A percentile compares a stretch with the other conserved stretches of the same genome.
These are phyloP conservation scores for Lagerstroemia speciosa DNA, from an alignment of 345 rosid genomes.

Conservation along the genomic window DNA sequence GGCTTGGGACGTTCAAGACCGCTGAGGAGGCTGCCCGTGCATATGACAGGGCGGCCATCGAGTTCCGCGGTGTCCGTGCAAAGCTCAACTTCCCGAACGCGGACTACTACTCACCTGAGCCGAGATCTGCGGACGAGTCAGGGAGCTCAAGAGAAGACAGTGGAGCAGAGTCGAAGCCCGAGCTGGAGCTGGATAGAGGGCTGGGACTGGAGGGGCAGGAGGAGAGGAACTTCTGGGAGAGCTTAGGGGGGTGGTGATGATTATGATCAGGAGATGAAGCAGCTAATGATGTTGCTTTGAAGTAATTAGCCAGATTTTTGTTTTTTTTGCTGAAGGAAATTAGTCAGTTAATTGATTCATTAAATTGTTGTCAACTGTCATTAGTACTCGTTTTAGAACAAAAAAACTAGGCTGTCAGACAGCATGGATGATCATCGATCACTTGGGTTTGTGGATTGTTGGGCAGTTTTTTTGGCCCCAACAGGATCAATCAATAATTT, in stretches of 20 bases:
- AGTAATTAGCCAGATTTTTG: background rate
- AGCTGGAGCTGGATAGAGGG: background rate
- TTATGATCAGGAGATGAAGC: background rate
- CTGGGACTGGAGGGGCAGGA: background rate
- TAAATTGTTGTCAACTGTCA: too few relatives aligned
- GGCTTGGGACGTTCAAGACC: constrained; percentile 89
- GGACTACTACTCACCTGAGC: constrained; percentile 14
- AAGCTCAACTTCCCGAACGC: constrained; percentile 53
- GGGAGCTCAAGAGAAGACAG: background rate
- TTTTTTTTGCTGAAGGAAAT: too few relatives aligned
- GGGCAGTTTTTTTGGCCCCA: background rate
- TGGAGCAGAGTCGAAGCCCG: background rate
- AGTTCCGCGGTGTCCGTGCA: constrained; percentile 39
- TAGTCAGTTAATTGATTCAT: background rate
- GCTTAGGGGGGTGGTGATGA: background rate
- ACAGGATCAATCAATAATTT: too few relatives aligned
- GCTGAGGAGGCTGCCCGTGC: constrained; percentile 94
- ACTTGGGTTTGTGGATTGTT: background rate
- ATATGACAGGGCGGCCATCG: constrained; percentile 66
- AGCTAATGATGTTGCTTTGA: background rate
- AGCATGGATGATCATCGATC: background rate
- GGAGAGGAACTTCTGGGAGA: background rate
- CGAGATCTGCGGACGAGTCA: background rate
- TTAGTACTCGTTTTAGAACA: too few relatives aligned
- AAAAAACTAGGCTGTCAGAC: too few relatives aligned